These are phyloP conservation scores for Plasmodium reichenowi DNA, from an alignment of 169 alveolate genomes.

Conservation along the genomic window DNA sequence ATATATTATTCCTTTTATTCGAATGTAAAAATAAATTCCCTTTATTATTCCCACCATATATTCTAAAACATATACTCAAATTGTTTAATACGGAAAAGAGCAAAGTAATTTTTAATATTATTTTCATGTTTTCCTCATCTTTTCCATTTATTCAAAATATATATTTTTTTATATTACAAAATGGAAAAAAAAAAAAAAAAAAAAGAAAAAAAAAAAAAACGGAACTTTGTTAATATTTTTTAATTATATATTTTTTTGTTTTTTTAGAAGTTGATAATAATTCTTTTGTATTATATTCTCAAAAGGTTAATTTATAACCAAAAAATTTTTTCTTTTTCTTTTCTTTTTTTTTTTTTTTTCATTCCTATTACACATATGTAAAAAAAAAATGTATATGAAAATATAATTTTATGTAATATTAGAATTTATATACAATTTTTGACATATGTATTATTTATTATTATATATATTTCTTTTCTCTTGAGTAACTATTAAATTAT, in stretches of 20 bases:
- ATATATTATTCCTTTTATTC: constrained; percentile 6
- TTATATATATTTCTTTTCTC: background rate
- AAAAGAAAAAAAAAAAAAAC: background rate
- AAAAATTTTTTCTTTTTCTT: too few relatives aligned
- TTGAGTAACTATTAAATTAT: background rate
- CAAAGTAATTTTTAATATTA: constrained; percentile 15
- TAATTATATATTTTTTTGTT: background rate
- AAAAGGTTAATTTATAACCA: too few relatives aligned
- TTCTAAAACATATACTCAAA: constrained; percentile 52
- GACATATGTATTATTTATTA: background rate
- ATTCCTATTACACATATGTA: too few relatives aligned
- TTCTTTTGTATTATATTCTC: too few relatives aligned
- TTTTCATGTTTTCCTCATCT: constrained; percentile 76
- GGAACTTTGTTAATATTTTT: background rate
- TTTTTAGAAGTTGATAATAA: too few relatives aligned
- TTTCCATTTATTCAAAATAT: constrained; percentile 13
- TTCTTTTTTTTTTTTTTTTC: too few relatives aligned
- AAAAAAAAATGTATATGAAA: too few relatives aligned
- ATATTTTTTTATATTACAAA: background rate
- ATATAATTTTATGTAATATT: too few relatives aligned
- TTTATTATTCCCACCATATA: constrained; percentile 36
- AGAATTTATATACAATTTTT: too few relatives aligned
- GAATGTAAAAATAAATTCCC: constrained; percentile 20
- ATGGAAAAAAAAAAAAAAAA: background rate
- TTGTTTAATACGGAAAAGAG: constrained; percentile 18